A percentile compares a stretch with the other conserved stretches of the same genome.
Evolutionary conservation across 1,284 basidiomycete genomes (phyloP).

Genomic region (Tremellales sp.): DNA sequence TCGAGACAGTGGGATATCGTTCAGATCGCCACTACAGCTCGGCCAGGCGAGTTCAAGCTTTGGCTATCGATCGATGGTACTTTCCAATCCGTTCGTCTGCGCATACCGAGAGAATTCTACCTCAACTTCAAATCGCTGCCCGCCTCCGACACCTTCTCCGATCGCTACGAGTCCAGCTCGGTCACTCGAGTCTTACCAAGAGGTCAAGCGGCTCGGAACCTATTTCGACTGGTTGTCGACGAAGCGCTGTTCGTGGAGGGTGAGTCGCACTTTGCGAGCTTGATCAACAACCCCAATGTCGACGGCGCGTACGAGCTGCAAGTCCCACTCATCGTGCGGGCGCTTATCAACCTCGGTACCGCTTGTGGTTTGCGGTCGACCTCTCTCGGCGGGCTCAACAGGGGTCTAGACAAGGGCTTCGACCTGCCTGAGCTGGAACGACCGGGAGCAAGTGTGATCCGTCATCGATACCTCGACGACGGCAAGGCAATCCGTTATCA

Average conservation of each 20-base stretch:
- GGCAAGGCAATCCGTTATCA: slow-evolving; percentile 74
- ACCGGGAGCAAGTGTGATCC: slow-evolving; percentile 57
- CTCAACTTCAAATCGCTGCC: slow-evolving; percentile 75
- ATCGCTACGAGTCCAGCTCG: slow-evolving; percentile 67
- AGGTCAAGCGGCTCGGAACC: slow-evolving; percentile 67
- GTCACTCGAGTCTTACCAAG: slow-evolving; percentile 77
- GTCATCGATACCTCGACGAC: slow-evolving; percentile 70
- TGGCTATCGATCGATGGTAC: slow-evolving; percentile 85
- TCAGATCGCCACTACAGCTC: slow-evolving; percentile 74
- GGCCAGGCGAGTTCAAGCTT: slow-evolving; percentile 78
- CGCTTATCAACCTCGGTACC: slow-evolving; percentile 77
- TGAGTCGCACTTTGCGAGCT: slow-evolving; percentile 83
- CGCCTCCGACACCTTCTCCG: slow-evolving; percentile 61
- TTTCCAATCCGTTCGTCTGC: slow-evolving; percentile 72
- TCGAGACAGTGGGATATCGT: slow-evolving; percentile 86
- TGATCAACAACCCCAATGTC: slow-evolving; percentile 91
- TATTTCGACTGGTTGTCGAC: slow-evolving; percentile 78
- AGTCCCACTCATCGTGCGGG: slow-evolving; percentile 80
- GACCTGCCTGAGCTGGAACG: slow-evolving; percentile 79
- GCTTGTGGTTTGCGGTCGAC: slow-evolving; percentile 68
- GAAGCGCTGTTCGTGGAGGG: slow-evolving; percentile 81
- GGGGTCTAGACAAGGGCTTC: slow-evolving; percentile 78
- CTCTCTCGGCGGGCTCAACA: slow-evolving; percentile 66
- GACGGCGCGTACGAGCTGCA: slow-evolving; percentile 94
- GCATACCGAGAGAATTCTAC: slow-evolving; percentile 88